Evolutionary conservation across 108 stramenopile species (phyloP).

Genomic region (Licmophora abbreviata): DNA sequence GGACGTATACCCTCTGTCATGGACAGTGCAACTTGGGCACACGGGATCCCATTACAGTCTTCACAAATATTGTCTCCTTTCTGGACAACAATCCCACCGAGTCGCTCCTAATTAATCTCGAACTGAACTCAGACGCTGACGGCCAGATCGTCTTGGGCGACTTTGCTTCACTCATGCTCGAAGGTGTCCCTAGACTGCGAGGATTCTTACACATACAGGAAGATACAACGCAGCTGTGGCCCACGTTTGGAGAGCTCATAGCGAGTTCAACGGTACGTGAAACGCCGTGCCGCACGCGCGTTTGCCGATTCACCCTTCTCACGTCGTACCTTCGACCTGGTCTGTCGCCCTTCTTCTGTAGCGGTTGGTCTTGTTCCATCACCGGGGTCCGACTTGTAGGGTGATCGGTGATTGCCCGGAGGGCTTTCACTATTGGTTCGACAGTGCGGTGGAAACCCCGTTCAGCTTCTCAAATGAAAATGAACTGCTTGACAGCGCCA

Average conservation of each 20-base stretch:
- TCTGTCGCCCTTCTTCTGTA: not conserved
- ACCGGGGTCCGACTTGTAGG: slow-evolving; percentile 44
- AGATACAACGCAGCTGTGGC: slow-evolving; percentile 21
- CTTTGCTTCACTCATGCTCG: too few species aligned
- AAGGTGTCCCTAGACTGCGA: too few species aligned
- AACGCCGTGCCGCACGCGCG: slow-evolving; percentile 1
- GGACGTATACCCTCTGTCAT: slow-evolving; percentile 45
- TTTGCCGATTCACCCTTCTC: not conserved
- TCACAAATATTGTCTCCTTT: slow-evolving; percentile 36
- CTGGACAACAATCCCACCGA: slow-evolving; percentile 46
- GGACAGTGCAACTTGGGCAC: slow-evolving; percentile 42
- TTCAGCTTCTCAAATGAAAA: slow-evolving; percentile 32
- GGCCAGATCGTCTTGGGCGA: too few species aligned
- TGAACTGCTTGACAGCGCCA: slow-evolving; percentile 25
- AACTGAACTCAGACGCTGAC: slow-evolving; percentile 37
- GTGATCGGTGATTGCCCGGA: slow-evolving; percentile 38
- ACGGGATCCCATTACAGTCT: slow-evolving; percentile 33
- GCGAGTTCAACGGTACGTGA: slow-evolving; percentile 23
- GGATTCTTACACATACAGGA: slow-evolving; percentile 14
- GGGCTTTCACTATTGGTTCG: slow-evolving; percentile 34
- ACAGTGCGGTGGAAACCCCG: slow-evolving; percentile 54
- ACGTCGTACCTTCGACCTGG: not conserved
- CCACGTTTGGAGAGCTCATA: slow-evolving; percentile 46
- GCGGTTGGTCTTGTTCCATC: slow-evolving; percentile 58
- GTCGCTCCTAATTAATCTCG: slow-evolving; percentile 44